These are phyloP conservation scores for Conticribra weissflogii DNA, from an alignment of 108 stramenopile species.

Conservation along the genomic window DNA sequence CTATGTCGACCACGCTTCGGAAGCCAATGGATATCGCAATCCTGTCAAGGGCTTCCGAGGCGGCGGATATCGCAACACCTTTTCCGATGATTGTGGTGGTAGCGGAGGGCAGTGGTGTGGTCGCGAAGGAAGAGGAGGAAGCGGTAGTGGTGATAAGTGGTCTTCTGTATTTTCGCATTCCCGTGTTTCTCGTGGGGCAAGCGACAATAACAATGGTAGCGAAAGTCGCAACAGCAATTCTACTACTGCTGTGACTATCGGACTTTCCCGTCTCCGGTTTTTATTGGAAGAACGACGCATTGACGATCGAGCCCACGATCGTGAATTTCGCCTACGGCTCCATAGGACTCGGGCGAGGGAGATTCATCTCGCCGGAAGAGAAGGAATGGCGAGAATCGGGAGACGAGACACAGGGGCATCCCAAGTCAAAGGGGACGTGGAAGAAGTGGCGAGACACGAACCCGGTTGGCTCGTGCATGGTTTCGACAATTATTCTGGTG, in stretches of 20 bases:
- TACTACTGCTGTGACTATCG: constrained; percentile 1
- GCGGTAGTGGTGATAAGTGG: constrained; percentile 40
- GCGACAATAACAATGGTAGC: background rate
- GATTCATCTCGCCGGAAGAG: background rate
- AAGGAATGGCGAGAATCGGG: background rate
- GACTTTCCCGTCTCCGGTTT: constrained; percentile 24
- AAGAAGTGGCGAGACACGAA: constrained; percentile 12
- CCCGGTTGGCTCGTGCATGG: constrained; percentile 33
- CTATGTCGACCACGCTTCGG: constrained; percentile 29
- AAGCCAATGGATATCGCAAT: constrained; percentile 37
- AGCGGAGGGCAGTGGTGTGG: constrained; percentile 4
- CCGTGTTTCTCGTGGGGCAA: background rate
- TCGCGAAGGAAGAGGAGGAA: constrained; percentile 13
- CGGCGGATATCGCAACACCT: constrained; percentile 7
- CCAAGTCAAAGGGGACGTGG: background rate
- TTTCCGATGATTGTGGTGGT: background rate
- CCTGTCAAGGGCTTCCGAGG: constrained; percentile 10
- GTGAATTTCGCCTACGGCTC: constrained; percentile 29
- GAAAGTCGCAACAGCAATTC: background rate
- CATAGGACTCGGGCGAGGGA: constrained; percentile 20
- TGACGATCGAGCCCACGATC: constrained; percentile 39
- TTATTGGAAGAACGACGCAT: constrained; percentile 40
- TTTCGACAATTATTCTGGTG: background rate
- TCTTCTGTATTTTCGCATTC: constrained; percentile 26
- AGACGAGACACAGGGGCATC: background rate